A percentile compares a stretch with the other conserved stretches of the same genome.
Evolutionary conservation across 768 basidiomycete species (phyloP).

Genomic region (Pleurotus tuoliensis): DNA sequence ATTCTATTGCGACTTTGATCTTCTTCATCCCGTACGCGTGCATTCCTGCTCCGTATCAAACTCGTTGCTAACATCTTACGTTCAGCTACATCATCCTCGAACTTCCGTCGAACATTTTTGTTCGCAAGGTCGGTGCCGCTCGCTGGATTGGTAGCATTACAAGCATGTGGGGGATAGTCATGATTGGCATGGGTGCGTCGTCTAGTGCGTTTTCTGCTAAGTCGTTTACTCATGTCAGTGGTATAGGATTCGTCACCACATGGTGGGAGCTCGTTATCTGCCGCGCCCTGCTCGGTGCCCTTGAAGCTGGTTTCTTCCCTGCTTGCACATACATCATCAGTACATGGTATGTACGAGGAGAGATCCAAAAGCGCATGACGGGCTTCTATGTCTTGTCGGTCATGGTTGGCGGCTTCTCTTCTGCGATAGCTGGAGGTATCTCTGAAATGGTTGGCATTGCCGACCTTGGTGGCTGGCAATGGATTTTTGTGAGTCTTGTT

Average conservation of each 20-base stretch:
- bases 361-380: conserved; percentile 21
- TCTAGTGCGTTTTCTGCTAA: no score
- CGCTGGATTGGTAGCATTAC: conserved; percentile 5
- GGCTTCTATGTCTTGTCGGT: conserved; percentile 19
- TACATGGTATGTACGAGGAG: conserved; percentile 21
- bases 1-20: conserved; percentile 2
- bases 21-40: conserved; percentile 3
- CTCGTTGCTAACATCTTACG: background rate
- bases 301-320: conserved; percentile 4
- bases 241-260: background rate
- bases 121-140: conserved; percentile 4
- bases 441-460: conserved; percentile 19
- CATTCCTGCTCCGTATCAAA: background rate
- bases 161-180: background rate
- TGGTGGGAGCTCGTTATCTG: conserved; percentile 8
- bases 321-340: conserved; percentile 17
- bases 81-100: conserved; percentile 2
- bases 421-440: conserved; percentile 19
- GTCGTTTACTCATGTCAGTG: no score
- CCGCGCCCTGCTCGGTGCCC: background rate
- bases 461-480: conserved; percentile 30
- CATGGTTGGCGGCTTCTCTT: conserved; percentile 19
- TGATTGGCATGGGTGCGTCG: background rate
- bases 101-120: conserved; percentile 2
- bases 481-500: conserved; percentile 28